Evolutionary conservation across 169 alveolate species (phyloP).

Genomic region (Plasmodium inui): DNA sequence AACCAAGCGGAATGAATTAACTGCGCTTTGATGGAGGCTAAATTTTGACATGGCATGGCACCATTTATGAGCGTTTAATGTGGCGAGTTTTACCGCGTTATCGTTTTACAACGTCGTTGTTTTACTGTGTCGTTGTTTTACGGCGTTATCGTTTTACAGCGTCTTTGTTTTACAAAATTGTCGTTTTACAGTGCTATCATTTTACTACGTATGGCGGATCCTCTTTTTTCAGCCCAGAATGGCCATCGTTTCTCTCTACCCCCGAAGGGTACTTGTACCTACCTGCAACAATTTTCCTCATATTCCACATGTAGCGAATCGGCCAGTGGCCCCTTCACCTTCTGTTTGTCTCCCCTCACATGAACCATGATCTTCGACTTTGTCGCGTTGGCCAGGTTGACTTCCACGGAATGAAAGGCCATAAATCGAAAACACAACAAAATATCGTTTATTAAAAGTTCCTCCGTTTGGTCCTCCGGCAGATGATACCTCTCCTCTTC

Average conservation of each 20-base stretch:
- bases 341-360: not conserved
- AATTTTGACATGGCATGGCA: not conserved
- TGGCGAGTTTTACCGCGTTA: not conserved
- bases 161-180: no score
- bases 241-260: not conserved
- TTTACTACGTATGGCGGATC: not conserved
- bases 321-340: not conserved
- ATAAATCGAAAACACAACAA: conserved; percentile 51
- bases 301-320: conserved; percentile 43
- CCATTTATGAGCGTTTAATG: not conserved
- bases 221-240: not conserved
- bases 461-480: conserved; percentile 3
- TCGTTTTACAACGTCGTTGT: not conserved
- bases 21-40: not conserved
- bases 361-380: conserved; percentile 8
- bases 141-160: not conserved
- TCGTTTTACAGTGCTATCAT: not conserved
- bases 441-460: conserved; percentile 66
- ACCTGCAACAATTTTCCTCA: conserved; percentile 44
- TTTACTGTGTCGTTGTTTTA: not conserved
- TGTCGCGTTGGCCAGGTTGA: not conserved
- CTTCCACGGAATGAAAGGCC: conserved; percentile 30
- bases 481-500: conserved; percentile 16
- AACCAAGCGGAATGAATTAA: not conserved
- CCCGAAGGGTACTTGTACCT: not conserved